Conservation (phyloP, 805 yeast species). For the Saitoella complicata region DNA sequence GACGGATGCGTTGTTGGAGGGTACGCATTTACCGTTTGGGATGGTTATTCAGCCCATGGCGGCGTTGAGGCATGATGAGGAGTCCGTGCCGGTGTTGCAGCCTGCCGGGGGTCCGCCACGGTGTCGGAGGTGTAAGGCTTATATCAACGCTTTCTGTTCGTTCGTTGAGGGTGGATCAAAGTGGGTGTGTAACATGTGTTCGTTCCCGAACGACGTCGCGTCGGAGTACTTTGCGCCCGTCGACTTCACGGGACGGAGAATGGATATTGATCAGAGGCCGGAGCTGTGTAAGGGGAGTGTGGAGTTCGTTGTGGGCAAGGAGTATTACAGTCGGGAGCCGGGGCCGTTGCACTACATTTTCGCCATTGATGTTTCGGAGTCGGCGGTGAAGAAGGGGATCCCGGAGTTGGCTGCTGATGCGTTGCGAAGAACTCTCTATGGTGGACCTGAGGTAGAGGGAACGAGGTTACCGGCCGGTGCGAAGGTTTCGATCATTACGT, state of each 20-base stretch:
- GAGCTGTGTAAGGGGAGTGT: slow-evolving; percentile 73
- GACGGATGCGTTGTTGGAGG: slow-evolving; percentile 47
- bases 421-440: slow-evolving; percentile 39
- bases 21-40: slow-evolving; percentile 68
- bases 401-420: slow-evolving; percentile 55
- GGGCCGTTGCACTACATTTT: slow-evolving; percentile 52
- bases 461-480: slow-evolving; percentile 27
- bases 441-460: slow-evolving; percentile 10
- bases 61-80: slow-evolving; percentile 30
- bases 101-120: slow-evolving; percentile 57
- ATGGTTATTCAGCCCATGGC: slow-evolving; percentile 77
- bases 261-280: slow-evolving; percentile 49
- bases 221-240: slow-evolving; percentile 47
- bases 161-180: slow-evolving; percentile 40
- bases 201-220: slow-evolving; percentile 54
- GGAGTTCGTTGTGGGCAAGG: slow-evolving; percentile 63
- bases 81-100: slow-evolving; percentile 43
- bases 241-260: slow-evolving; percentile 43
- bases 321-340: slow-evolving; percentile 39
- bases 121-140: slow-evolving; percentile 82
- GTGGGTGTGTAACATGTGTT: slow-evolving; percentile 77
- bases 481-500: slow-evolving; percentile 58
- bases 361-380: slow-evolving; percentile 50
- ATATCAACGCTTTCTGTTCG: slow-evolving; percentile 70
- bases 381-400: slow-evolving; percentile 41